Conservation (phyloP, 192 early-diverging fungal genomes). For the Geosiphon pyriformis region DNA sequence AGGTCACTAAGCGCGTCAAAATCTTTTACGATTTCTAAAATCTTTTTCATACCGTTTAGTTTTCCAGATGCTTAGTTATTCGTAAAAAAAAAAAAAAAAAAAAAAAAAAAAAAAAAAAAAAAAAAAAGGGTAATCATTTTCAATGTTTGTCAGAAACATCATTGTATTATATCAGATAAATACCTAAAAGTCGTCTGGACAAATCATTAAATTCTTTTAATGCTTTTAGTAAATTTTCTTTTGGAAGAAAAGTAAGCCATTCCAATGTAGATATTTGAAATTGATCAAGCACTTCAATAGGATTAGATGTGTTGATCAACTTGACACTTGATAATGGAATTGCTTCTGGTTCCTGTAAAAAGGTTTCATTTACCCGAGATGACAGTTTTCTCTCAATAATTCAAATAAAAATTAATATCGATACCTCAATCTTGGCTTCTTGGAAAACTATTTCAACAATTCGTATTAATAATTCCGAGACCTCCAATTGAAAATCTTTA, state of each 20-base stretch:
- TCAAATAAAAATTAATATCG: too few species aligned
- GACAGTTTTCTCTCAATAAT: too few species aligned
- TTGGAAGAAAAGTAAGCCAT: background rate
- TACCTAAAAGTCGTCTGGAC: background rate
- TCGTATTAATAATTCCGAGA: background rate
- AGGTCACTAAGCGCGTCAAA: background rate
- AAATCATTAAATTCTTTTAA: background rate
- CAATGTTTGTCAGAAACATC: too few species aligned
- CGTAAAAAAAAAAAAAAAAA: too few species aligned
- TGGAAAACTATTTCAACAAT: background rate
- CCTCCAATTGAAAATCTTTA: background rate
- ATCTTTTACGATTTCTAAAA: background rate
- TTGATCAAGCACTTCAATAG: background rate
- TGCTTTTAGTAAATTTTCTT: background rate
- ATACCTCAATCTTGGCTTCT: background rate
- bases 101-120: too few species aligned
- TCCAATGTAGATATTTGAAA: background rate
- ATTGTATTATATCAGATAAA: background rate
- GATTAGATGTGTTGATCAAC: background rate
- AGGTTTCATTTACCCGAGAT: too few species aligned
- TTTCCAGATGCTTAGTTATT: background rate
- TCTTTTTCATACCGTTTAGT: background rate
- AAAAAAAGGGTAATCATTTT: too few species aligned
- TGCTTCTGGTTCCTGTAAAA: background rate
- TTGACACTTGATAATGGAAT: background rate